Base-by-base conservation (phyloP, 768 basidiomycete genomes). In the Leucosporidium creatinivorum region DNA sequence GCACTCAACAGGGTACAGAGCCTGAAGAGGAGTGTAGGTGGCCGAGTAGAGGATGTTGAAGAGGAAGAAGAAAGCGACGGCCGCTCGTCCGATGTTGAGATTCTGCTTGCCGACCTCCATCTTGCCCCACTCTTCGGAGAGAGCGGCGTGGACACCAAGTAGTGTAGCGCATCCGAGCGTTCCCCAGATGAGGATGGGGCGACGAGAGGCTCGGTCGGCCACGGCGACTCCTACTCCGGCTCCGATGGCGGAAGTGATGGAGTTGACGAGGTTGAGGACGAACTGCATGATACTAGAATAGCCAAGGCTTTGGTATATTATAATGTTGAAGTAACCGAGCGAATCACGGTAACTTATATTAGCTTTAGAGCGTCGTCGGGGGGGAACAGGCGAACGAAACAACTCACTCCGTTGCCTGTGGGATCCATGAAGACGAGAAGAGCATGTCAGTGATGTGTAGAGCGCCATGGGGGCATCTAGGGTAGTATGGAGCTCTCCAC, bases 11-110 rank as follows among this genome's bases (percentile, higher is more conserved):
- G 84, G 83, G 67, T 84, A 84, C 9, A 84, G 75, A 0, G 82
- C 84, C 76, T 85, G 85, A 30, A 86, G 80, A 15, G 85, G 84
- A 7, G 84, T 84, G 74, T 85, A 85, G 26, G 84, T 79, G 65
- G 84, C 80, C 47, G 81, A 82, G 76, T 79, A 68, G 66, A 81
- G 55, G 69, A 83, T 82, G 65, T 82, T 82, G 76, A 85, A 84
- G 26, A 85, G 70, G 79, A 85, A 77, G 66, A 74, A 79, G 33
- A 76, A 65, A 31, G 76, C 74, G 10, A 79, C 70, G 39, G 76
- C 79, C 21, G 75, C 79, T 50, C 76, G 77, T n/a, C 77, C 78
- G 28, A 78, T 58, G 54, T 56, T 31, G 26, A 58, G 6, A 31
- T 39, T 23, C 7, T 9, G 56, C 21, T 36, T 1, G 2, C 36